These are phyloP conservation scores for Leishmania guyanensis DNA, from an alignment of 208 protist species.

Conservation along the genomic window DNA sequence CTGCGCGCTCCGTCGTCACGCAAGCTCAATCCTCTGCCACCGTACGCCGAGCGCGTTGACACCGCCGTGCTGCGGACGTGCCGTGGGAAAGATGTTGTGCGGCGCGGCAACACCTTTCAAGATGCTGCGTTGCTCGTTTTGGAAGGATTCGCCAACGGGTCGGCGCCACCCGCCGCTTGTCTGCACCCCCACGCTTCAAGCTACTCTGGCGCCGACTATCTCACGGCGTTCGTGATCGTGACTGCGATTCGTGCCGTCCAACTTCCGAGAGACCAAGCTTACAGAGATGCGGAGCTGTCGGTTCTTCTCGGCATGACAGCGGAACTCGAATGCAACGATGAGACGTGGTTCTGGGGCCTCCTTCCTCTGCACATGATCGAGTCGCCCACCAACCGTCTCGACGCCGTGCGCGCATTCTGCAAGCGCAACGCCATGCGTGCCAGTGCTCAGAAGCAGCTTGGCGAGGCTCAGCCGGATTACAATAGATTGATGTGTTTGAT, in stretches of 20 bases:
- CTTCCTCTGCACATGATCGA: slow-evolving; percentile 87
- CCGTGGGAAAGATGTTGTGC: slow-evolving; percentile 64
- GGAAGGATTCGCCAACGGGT: slow-evolving; percentile 63
- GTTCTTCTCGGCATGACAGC: slow-evolving; percentile 73
- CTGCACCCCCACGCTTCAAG: slow-evolving; percentile 88
- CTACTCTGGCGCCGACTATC: slow-evolving; percentile 80
- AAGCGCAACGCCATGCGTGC: slow-evolving; percentile 75
- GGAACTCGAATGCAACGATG: slow-evolving; percentile 62
- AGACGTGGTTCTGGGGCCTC: slow-evolving; percentile 85
- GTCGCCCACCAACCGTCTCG: slow-evolving; percentile 22
- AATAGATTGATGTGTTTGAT: slow-evolving; percentile 41
- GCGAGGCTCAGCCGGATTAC: slow-evolving; percentile 32
- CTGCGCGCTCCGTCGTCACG: slow-evolving; percentile 51
- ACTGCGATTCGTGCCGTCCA: slow-evolving; percentile 51
- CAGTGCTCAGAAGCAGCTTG: slow-evolving; percentile 16
- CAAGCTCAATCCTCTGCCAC: slow-evolving; percentile 60
- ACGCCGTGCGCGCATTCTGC: slow-evolving; percentile 73
- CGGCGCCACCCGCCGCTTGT: slow-evolving; percentile 45
- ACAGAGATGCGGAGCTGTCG: slow-evolving; percentile 67
- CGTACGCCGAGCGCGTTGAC: slow-evolving; percentile 70
- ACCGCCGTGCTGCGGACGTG: slow-evolving; percentile 33
- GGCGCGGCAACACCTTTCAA: slow-evolving; percentile 64
- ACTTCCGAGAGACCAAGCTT: slow-evolving; percentile 47
- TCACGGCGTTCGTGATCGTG: slow-evolving; percentile 80
- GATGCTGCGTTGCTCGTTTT: slow-evolving; percentile 81